A percentile compares a stretch with the other conserved stretches of the same genome.
phyloP scores from a whole-genome alignment of 805 yeast species.

The Saccharomyces jurei region DNA sequence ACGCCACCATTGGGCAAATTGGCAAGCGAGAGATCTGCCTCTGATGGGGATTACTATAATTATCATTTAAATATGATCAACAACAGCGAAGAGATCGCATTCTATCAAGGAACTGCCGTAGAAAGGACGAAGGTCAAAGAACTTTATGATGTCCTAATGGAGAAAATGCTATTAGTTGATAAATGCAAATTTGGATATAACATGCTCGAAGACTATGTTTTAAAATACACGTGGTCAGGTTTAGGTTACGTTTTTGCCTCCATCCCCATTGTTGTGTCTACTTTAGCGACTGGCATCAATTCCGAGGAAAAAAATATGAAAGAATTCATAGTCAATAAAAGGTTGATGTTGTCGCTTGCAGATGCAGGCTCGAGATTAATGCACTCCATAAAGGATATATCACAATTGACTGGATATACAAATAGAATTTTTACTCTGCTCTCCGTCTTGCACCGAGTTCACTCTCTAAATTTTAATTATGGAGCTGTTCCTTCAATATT shows the following conservation, averaged over 20 bases:
- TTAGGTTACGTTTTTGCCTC: constrained; percentile 89
- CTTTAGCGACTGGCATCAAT: constrained; percentile 28
- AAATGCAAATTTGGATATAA: constrained; percentile 58
- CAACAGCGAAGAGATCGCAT: constrained; percentile 89
- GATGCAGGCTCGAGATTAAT: constrained; percentile 92
- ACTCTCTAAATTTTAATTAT: constrained; percentile 42
- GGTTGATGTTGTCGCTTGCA: constrained; percentile 82
- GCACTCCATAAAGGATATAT: constrained; percentile 88
- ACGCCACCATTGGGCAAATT: constrained; percentile 83
- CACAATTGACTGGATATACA: constrained; percentile 86
- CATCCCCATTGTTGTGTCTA: constrained; percentile 70
- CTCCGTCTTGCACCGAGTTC: constrained; percentile 74
- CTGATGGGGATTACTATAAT: constrained; percentile 85
- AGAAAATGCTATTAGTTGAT: constrained; percentile 47
- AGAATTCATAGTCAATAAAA: constrained; percentile 81
- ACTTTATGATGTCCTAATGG: constrained; percentile 49
- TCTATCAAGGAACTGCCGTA: constrained; percentile 78
- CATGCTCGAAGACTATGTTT: constrained; percentile 72
- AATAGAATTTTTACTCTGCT: constrained; percentile 73
- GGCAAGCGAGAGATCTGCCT: constrained; percentile 60
- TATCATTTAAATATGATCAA: constrained; percentile 78
- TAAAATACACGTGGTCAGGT: constrained; percentile 92
- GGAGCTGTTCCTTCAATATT: constrained; percentile 28
- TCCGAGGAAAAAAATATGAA: constrained; percentile 60
- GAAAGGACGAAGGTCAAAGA: constrained; percentile 60